phyloP scores from a whole-genome alignment of 1,284 basidiomycete genomes.

The Laetiporus sulphureus region DNA sequence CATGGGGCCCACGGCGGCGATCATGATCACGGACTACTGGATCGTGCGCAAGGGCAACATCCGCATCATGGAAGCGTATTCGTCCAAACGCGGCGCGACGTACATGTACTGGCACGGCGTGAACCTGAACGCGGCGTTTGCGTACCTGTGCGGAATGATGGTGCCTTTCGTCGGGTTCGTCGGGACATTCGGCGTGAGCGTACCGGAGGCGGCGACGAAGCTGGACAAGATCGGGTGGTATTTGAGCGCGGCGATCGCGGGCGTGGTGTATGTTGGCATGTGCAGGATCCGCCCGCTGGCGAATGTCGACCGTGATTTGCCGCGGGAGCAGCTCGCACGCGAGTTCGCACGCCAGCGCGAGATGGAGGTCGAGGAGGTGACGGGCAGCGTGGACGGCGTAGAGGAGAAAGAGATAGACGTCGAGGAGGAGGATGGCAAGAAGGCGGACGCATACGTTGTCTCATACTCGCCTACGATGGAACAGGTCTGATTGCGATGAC shows the following conservation, averaged over 20 bases:
- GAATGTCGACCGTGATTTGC: constrained; percentile 13
- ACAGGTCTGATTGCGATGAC: too few species aligned
- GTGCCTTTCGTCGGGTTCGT: constrained; percentile 19
- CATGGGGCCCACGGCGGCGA: constrained; percentile 23
- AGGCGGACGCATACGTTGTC: neutral
- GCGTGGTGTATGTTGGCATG: constrained; percentile 13
- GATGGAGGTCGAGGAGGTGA: neutral
- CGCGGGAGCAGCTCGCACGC: constrained; percentile 12
- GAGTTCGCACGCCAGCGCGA: constrained; percentile 6
- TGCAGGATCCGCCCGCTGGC: constrained; percentile 11
- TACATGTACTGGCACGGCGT: constrained; percentile 23
- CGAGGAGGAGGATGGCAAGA: constrained; percentile 1
- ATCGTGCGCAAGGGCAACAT: constrained; percentile 21
- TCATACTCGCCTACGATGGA: neutral
- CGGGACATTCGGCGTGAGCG: constrained; percentile 16
- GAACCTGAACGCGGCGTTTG: constrained; percentile 20
- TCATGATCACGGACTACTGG: constrained; percentile 25
- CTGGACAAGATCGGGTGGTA: constrained; percentile 18
- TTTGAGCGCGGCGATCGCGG: constrained; percentile 12
- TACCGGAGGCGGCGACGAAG: constrained; percentile 13
- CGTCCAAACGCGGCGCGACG: constrained; percentile 13
- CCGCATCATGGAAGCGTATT: constrained; percentile 17
- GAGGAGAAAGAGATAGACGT: constrained; percentile 1
- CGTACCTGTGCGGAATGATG: constrained; percentile 21
- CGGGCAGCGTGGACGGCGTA: neutral